Conservation (phyloP, 768 basidiomycete genomes). For the Wakefieldia striispora region DNA sequence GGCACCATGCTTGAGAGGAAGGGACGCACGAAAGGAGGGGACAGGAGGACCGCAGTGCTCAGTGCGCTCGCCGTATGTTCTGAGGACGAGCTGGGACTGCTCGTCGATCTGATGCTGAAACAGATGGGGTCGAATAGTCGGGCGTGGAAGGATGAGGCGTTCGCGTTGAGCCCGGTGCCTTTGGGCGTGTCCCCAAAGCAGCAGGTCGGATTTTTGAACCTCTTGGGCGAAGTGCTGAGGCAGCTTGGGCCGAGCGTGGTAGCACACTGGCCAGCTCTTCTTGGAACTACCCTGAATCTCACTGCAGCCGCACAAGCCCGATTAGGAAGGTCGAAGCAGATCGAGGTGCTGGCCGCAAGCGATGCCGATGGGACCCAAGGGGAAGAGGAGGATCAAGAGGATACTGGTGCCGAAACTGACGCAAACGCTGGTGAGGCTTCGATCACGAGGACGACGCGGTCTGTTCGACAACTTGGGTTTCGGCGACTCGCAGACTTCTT, state of each 20-base stretch:
- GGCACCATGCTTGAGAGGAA: constrained; percentile 83
- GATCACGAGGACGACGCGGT: constrained; percentile 46
- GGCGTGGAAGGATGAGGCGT: constrained; percentile 24
- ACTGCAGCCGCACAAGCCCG: constrained; percentile 60
- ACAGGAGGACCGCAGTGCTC: constrained; percentile 73
- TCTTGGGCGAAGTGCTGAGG: constrained; percentile 82
- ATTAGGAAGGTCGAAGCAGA: constrained; percentile 35
- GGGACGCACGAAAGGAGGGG: constrained; percentile 63
- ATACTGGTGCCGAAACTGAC: constrained; percentile 35
- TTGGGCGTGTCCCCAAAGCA: constrained; percentile 53
- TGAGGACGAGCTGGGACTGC: constrained; percentile 67
- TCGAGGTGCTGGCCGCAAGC: constrained; percentile 20
- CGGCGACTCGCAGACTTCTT: constrained; percentile 90
- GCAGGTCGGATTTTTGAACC: constrained; percentile 77
- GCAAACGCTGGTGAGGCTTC: constrained; percentile 29
- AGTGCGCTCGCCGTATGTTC: constrained; percentile 66
- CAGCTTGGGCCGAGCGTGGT: constrained; percentile 74
- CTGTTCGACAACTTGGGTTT: constrained; percentile 78
- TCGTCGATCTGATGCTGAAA: constrained; percentile 86
- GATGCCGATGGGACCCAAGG: constrained; percentile 22
- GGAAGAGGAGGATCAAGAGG: constrained; percentile 38
- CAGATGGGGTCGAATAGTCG: constrained; percentile 50
- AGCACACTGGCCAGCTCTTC: constrained; percentile 69
- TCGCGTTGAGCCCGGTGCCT: constrained; percentile 30
- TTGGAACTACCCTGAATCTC: constrained; percentile 67